Conservation (phyloP, 2,329 filamentous ascomycete genomes). For the Xylaria sp. region DNA sequence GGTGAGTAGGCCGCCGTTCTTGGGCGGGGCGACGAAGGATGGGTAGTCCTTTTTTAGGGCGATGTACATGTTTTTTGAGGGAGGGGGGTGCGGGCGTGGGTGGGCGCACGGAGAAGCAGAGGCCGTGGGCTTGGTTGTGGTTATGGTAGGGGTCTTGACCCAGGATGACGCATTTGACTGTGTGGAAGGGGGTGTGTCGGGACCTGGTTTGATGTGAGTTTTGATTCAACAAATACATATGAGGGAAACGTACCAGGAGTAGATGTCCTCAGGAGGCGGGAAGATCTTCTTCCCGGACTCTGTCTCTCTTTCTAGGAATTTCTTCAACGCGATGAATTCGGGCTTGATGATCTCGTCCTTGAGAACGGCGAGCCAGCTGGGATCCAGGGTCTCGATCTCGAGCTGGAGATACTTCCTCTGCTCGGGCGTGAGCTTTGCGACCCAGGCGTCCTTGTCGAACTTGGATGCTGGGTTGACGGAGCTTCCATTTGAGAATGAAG, state of each 20-base stretch:
- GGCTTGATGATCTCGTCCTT: conserved; percentile 77
- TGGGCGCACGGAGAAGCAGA: conserved; percentile 90
- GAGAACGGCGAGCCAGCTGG: conserved; percentile 83
- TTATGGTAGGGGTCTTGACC: conserved; percentile 99
- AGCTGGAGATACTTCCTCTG: conserved; percentile 77
- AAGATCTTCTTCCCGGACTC: conserved; percentile 72
- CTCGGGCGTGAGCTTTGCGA: conserved; percentile 71
- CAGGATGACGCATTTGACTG: conserved; percentile 86
- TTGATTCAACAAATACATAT: background rate
- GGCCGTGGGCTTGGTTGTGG: conserved; percentile 87
- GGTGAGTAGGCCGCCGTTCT: conserved; percentile 74
- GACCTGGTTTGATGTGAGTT: conserved; percentile 58
- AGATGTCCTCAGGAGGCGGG: conserved; percentile 82
- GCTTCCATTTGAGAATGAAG: background rate
- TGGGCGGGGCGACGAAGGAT: conserved; percentile 66
- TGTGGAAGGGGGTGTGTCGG: conserved; percentile 80
- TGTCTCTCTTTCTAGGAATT: conserved; percentile 75
- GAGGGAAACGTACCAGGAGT: conserved; percentile 68
- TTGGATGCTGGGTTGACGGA: conserved; percentile 36
- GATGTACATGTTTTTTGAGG: conserved; percentile 91
- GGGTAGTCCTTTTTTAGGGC: conserved; percentile 86
- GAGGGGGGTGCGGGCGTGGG: conserved; percentile 86
- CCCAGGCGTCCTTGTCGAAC: conserved; percentile 89
- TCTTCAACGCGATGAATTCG: conserved; percentile 83
- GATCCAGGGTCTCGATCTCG: conserved; percentile 87